phyloP scores from a whole-genome alignment of 768 basidiomycete species.

The Austroboletus eburneus region DNA sequence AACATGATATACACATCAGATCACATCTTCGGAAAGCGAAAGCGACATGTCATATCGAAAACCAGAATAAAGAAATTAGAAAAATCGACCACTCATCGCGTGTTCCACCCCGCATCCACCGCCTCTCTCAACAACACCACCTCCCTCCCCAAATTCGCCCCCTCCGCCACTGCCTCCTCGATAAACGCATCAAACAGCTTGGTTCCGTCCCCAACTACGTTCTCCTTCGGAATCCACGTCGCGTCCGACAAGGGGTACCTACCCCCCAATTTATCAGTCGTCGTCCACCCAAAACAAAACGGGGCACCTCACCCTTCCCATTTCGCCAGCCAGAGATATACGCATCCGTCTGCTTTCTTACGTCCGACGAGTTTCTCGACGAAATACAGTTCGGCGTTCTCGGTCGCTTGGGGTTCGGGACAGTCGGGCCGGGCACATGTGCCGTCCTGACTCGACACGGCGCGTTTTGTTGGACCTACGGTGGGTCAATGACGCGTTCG shows the following conservation, averaged over 20 bases:
- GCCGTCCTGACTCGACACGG: constrained; percentile 3
- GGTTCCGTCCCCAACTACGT: constrained; percentile 17
- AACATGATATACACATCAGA: no score
- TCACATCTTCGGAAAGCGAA: no score
- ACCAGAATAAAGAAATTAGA: no score
- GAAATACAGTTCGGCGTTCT: constrained; percentile 15
- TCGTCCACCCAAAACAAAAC: no score
- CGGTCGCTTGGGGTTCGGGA: constrained; percentile 7
- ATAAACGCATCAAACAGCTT: constrained; percentile 16
- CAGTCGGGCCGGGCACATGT: constrained; percentile 27
- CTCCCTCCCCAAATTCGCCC: constrained; percentile 11
- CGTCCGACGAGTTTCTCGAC: constrained; percentile 29
- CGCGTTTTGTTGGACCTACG: no score
- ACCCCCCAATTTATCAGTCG: background rate
- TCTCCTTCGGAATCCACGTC: constrained; percentile 29
- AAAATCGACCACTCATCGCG: no score
- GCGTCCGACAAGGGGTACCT: constrained; percentile 29
- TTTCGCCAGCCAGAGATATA: constrained; percentile 28
- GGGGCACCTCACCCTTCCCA: constrained; percentile 29
- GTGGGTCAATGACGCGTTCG: no score
- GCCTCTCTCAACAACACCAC: constrained; percentile 25
- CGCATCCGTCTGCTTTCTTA: constrained; percentile 10
- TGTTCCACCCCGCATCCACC: constrained; percentile 13
- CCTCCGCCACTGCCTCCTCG: constrained; percentile 15
- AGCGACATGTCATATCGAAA: no score